phyloP scores from a whole-genome alignment of 179 eudicot genomes.

The Drosera spatulata region DNA sequence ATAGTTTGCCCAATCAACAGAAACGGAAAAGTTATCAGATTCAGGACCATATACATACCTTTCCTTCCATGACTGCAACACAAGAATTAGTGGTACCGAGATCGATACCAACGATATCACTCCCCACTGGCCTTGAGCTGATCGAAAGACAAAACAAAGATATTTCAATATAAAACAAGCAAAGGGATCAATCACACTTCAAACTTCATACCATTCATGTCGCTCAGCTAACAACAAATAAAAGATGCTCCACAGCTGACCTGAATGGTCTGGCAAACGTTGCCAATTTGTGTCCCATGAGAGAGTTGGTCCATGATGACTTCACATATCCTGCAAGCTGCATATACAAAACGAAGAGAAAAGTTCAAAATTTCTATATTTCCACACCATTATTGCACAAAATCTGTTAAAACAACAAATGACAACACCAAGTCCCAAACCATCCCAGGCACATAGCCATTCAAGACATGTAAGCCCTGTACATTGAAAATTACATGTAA shows the following conservation, averaged over 20 bases:
- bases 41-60: conserved; percentile 25
- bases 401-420: too few species aligned
- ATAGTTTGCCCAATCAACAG: too few species aligned
- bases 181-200: too few species aligned
- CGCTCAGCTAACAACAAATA: too few species aligned
- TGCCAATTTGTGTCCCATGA: conserved; percentile 27
- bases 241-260: conserved; percentile 7
- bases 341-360: background rate
- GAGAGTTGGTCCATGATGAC: conserved; percentile 27
- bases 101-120: conserved; percentile 45
- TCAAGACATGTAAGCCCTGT: too few species aligned
- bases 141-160: background rate
- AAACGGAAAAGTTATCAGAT: too few species aligned
- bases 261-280: conserved; percentile 43
- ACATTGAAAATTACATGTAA: too few species aligned
- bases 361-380: background rate
- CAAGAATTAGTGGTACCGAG: too few species aligned
- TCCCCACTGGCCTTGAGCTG: conserved; percentile 67
- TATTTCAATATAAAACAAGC: background rate
- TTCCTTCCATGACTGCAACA: conserved; percentile 49
- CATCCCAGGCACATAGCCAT: too few species aligned
- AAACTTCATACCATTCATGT: too few species aligned
- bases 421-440: too few species aligned
- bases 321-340: conserved; percentile 38
- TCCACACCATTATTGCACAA: too few species aligned